Evolutionary conservation across 176 grass and related monocot species (phyloP), one percentile per base, ranked within the genome.

Genomic region (Alloteropsis semialata): DNA sequence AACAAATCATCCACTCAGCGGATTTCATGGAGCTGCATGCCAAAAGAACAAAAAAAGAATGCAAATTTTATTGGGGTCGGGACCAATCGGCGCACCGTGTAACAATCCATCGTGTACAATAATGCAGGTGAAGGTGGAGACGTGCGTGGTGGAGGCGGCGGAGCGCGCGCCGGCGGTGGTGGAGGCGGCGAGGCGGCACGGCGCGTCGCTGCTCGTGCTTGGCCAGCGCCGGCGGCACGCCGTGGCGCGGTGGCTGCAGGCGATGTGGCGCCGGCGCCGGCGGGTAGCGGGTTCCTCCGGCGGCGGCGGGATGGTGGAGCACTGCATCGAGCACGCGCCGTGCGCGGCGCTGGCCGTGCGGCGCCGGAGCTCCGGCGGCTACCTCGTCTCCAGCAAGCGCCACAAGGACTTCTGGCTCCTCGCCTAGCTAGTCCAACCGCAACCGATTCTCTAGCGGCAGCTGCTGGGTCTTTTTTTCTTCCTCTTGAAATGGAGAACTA

Each of bases 321-420:
- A 96, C 73, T 96, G 93, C 88, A 91, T 92, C 65, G 90, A 92
- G 85, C 74, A 92, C 85, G 93, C 93, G 81, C 84, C 93, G 45
- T 96, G 93, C 79, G 84, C 66, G 75, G 87, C 90, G 49, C 70
- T 96, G 45, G 88, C 65, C 11, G 85, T 96, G 51, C 89, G 90
- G 60, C 78, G 83, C 62, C 42, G 85, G 69, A 90, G 80, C 81
- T 90, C 85, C 41, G 93, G 90, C 27, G 90, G 93, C 1, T 96
- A 92, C 74, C 83, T 90, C 84, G 73, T 89, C 70, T 90, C 88
- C 51, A 88, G 79, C 76, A 91, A 86, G 83, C 81, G 75, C 27
- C 85, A 88, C 82, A 90, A 74, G 81, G 75, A 92, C 78, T 93
- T 90, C 38, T 90, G 88, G 83, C 88, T 90, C n/a, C 83, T 90